A percentile compares a stretch with the other conserved stretches of the same genome.
Evolutionary conservation across 1,284 basidiomycete genomes (phyloP).

Genomic region (Waitea zeae): DNA sequence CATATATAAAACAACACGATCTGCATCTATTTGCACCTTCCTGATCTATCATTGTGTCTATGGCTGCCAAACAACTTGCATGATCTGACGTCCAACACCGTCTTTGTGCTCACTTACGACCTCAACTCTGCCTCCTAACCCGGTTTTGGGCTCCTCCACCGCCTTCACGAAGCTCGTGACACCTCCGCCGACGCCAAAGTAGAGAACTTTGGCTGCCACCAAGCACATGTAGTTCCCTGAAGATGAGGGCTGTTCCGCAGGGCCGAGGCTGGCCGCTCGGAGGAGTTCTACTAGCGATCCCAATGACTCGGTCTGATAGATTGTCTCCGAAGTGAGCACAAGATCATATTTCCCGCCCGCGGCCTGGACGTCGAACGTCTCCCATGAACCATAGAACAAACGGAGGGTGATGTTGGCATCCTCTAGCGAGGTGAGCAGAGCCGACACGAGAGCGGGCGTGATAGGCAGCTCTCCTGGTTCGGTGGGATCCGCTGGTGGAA

Average conservation of each 20-base stretch:
- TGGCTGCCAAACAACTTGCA: slow-evolving; percentile 35
- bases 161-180: slow-evolving; percentile 53
- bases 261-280: slow-evolving; percentile 13
- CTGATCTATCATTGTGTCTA: too few relatives aligned
- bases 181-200: slow-evolving; percentile 94
- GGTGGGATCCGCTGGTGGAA: slow-evolving; percentile 11
- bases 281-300: slow-evolving; percentile 46
- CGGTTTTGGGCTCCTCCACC: too few relatives aligned
- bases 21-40: too few relatives aligned
- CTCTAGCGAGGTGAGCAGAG: slow-evolving; percentile 45
- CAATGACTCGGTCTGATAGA: slow-evolving; percentile 64
- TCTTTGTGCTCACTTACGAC: slow-evolving; percentile 36
- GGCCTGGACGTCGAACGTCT: slow-evolving; percentile 24
- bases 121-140: slow-evolving; percentile 19
- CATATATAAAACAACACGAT: too few relatives aligned
- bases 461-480: slow-evolving; percentile 39
- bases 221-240: too few relatives aligned
- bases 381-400: slow-evolving; percentile 81
- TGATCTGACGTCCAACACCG: slow-evolving; percentile 51
- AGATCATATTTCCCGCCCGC: slow-evolving; percentile 42
- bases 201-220: slow-evolving; percentile 80
- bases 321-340: slow-evolving; percentile 84
- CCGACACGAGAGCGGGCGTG: slow-evolving; percentile 39
- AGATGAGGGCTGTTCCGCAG: too few relatives aligned
- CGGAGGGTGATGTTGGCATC: slow-evolving; percentile 38